phyloP scores from a whole-genome alignment of 805 yeast genomes.

The Candida piceae region DNA sequence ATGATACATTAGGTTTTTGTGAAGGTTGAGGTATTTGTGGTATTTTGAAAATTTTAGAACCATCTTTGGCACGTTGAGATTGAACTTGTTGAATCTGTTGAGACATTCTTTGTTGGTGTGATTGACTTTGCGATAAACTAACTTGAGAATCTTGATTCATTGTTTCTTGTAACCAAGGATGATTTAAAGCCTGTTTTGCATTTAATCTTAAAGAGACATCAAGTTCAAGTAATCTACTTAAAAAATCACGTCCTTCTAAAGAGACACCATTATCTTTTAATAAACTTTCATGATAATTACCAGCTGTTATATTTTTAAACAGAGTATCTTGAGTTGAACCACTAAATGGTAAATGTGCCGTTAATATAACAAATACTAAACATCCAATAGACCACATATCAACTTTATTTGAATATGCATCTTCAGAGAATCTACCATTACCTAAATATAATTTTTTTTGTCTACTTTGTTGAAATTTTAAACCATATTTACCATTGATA shows the following conservation, averaged over 20 bases:
- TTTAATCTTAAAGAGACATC: slow-evolving; percentile 69
- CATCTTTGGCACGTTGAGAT: background rate
- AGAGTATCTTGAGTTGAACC: slow-evolving; percentile 87
- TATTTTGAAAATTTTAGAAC: slow-evolving; percentile 13
- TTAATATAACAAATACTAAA: slow-evolving; percentile 80
- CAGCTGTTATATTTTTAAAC: slow-evolving; percentile 68
- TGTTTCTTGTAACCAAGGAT: slow-evolving; percentile 67
- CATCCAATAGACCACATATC: slow-evolving; percentile 99
- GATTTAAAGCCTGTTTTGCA: slow-evolving; percentile 70
- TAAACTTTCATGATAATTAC: slow-evolving; percentile 76
- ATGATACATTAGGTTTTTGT: no score
- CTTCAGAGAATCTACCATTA: slow-evolving; percentile 29
- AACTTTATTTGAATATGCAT: slow-evolving; percentile 73
- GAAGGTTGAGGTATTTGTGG: slow-evolving; percentile 21
- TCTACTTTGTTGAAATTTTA: slow-evolving; percentile 18
- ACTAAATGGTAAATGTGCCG: slow-evolving; percentile 92
- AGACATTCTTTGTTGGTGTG: slow-evolving; percentile 51
- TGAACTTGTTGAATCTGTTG: slow-evolving; percentile 9
- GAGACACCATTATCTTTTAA: slow-evolving; percentile 59
- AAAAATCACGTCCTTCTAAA: slow-evolving; percentile 64
- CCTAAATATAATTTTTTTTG: slow-evolving; percentile 27
- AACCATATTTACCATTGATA: slow-evolving; percentile 49
- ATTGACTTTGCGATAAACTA: slow-evolving; percentile 66
- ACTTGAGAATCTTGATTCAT: slow-evolving; percentile 32
- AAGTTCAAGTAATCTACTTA: slow-evolving; percentile 65